Percentiles rank a stretch among this genome's conserved stretches.
Evolutionary conservation across 176 grass and related monocot species (phyloP).

Genomic region (Ampelocalamus luodianensis): DNA sequence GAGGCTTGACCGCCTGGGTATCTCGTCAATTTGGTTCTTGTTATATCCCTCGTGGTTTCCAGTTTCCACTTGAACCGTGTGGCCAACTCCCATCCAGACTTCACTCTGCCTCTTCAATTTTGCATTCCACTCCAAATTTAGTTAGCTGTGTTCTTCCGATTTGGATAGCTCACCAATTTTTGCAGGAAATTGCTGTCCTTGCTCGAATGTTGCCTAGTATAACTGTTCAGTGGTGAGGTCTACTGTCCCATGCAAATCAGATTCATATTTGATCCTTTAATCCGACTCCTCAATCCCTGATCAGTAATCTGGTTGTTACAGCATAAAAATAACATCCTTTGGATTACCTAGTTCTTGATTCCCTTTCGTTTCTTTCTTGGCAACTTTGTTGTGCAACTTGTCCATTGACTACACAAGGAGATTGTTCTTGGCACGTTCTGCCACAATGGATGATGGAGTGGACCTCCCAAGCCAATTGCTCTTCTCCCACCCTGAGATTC

Average conservation of each 20-base stretch:
- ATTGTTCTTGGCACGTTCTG: conserved; percentile 37
- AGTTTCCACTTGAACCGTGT: neutral
- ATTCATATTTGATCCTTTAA: neutral
- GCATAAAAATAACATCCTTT: neutral
- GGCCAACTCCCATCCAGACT: neutral
- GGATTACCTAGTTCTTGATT: conserved; percentile 5
- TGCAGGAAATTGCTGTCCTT: neutral
- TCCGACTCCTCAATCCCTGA: neutral
- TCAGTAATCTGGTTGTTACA: neutral
- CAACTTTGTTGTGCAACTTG: conserved; percentile 27
- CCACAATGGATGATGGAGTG: conserved; percentile 62
- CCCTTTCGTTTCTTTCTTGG: neutral
- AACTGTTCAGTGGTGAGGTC: conserved; percentile 4
- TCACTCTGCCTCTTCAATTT: neutral
- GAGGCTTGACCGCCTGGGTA: neutral
- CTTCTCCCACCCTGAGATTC: conserved; percentile 62
- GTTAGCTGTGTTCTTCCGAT: conserved; percentile 14
- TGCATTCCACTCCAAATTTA: neutral
- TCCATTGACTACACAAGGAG: conserved; percentile 11
- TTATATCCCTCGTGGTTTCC: conserved; percentile 12
- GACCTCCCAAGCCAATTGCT: conserved; percentile 64
- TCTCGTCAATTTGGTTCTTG: conserved; percentile 23
- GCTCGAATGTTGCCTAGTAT: neutral
- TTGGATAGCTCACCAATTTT: neutral
- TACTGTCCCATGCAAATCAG: conserved; percentile 16